Conservation (phyloP, 108 stramenopile genomes). For the Pseudonitzschia multistriata region DNA sequence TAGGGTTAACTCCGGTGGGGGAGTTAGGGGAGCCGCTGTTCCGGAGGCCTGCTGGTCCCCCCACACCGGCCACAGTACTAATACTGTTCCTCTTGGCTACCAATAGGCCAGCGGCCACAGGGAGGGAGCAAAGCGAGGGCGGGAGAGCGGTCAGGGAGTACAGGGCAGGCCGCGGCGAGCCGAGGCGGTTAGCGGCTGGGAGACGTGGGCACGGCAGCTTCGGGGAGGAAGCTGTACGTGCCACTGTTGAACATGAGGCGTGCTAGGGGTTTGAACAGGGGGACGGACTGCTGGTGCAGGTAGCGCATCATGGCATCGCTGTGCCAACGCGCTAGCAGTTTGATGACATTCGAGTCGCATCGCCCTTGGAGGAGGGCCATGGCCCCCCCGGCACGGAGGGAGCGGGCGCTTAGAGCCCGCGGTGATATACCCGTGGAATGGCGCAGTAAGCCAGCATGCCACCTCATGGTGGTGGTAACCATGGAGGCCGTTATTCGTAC, state of each 20-base stretch:
- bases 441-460: too few species aligned
- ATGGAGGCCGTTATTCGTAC: too few species aligned
- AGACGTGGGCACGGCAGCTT: conserved; percentile 10
- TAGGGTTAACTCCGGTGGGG: too few species aligned
- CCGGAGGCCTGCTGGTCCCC: too few species aligned
- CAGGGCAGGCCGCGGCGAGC: background rate
- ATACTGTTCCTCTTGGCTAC: too few species aligned
- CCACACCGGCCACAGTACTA: too few species aligned
- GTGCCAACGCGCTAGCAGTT: conserved; percentile 51
- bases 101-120: background rate
- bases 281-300: conserved; percentile 38
- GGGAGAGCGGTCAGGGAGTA: background rate
- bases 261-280: conserved; percentile 32
- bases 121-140: background rate
- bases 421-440: too few species aligned
- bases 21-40: too few species aligned
- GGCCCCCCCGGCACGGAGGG: background rate
- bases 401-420: background rate
- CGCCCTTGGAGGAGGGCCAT: too few species aligned
- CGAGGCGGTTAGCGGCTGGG: too few species aligned
- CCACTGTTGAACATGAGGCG: conserved; percentile 31
- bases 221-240: conserved; percentile 30
- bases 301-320: conserved; percentile 55
- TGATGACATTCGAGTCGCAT: conserved; percentile 45
- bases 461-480: too few species aligned